Percentiles rank a stretch among this genome's conserved stretches.
Evolutionary conservation across 148 eudicot species (phyloP).

Genomic region (Fagopyrum tataricum): DNA sequence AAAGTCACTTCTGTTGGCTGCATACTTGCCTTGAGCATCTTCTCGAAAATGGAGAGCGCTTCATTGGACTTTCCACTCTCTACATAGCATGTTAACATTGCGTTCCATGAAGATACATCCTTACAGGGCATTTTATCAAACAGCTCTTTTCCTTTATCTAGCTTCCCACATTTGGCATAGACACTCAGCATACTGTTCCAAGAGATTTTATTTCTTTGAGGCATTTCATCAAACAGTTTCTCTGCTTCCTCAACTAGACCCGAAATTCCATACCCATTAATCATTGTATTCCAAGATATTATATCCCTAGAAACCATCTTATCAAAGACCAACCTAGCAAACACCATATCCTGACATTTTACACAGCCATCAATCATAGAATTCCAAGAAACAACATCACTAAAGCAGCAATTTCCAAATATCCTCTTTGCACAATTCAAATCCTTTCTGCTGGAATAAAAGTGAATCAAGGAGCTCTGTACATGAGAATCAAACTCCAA

Average conservation of each 20-base stretch:
- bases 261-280: constrained; percentile 24
- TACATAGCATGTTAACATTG: constrained; percentile 77
- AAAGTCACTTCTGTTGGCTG: constrained; percentile 55
- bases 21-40: constrained; percentile 44
- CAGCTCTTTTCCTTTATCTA: constrained; percentile 43
- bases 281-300: constrained; percentile 28
- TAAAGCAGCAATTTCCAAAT: constrained; percentile 20
- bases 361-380: constrained; percentile 32
- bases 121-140: constrained; percentile 39
- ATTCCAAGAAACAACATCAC: constrained; percentile 31
- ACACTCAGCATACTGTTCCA: constrained; percentile 44
- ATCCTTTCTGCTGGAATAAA: constrained; percentile 23
- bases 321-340: constrained; percentile 25
- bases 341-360: constrained; percentile 37
- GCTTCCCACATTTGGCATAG: constrained; percentile 74
- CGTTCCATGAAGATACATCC: constrained; percentile 65
- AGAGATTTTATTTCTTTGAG: constrained; percentile 24
- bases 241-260: constrained; percentile 24
- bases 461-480: constrained; percentile 33
- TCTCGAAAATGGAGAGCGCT: constrained; percentile 47
- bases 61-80: constrained; percentile 60
- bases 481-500: constrained; percentile 22
- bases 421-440: constrained; percentile 20
- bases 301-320: constrained; percentile 23
- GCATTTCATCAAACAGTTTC: constrained; percentile 33